These are phyloP conservation scores for Stenocarpella maydis DNA, from an alignment of 2,329 filamentous ascomycete species.

Conservation along the genomic window DNA sequence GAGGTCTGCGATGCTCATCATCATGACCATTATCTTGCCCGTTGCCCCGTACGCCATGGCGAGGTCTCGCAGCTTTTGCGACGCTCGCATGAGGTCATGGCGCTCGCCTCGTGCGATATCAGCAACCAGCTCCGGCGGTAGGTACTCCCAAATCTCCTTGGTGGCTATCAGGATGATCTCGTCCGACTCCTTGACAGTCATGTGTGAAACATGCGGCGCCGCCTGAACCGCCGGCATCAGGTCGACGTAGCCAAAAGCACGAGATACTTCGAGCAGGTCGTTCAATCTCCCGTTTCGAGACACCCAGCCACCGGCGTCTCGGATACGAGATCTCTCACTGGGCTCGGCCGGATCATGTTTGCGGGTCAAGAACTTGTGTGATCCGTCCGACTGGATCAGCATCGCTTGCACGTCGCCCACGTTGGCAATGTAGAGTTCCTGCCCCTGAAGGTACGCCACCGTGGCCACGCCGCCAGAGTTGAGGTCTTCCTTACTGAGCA, in stretches of 20 bases:
- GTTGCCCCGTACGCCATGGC: conserved; percentile 95
- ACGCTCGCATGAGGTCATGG: conserved; percentile 90
- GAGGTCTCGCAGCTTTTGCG: conserved; percentile 92
- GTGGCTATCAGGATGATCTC: conserved; percentile 94
- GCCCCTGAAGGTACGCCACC: conserved; percentile 86
- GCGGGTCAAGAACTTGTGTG: conserved; percentile 81
- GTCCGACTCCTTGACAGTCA: conserved; percentile 84
- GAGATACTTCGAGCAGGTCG: conserved; percentile 87
- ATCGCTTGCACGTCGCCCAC: conserved; percentile 97
- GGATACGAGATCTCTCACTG: conserved; percentile 84
- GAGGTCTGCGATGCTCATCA: conserved; percentile 90
- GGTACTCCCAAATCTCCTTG: conserved; percentile 92
- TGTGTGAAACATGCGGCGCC: conserved; percentile 81
- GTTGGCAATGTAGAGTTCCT: conserved; percentile 93
- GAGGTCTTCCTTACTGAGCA: conserved; percentile 88
- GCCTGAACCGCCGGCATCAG: conserved; percentile 93
- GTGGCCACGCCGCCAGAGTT: conserved; percentile 92
- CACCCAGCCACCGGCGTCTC: conserved; percentile 94
- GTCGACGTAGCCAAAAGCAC: conserved; percentile 94
- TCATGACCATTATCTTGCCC: conserved; percentile 98
- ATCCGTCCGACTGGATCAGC: conserved; percentile 87
- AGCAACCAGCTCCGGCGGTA: conserved; percentile 88
- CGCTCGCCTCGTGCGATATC: conserved; percentile 90
- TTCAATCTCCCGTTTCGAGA: conserved; percentile 94
- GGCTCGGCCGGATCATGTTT: conserved; percentile 95